A percentile compares a stretch with the other conserved stretches of the same genome.
Evolutionary conservation across 164 flowering plant species (phyloP).

Genomic region (Kingdonia uniflora): DNA sequence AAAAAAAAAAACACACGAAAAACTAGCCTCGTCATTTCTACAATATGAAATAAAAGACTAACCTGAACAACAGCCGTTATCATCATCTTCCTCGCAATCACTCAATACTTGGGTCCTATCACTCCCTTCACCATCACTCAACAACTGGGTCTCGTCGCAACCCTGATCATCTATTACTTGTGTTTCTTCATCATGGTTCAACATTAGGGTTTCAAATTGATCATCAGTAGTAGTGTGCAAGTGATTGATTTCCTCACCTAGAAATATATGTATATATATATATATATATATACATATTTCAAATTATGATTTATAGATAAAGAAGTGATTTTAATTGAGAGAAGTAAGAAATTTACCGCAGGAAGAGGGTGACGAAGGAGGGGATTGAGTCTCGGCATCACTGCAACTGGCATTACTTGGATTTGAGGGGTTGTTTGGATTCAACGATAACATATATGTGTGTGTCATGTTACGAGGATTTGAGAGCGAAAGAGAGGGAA

Average conservation of each 20-base stretch:
- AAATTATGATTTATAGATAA: background rate
- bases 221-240: too few species aligned
- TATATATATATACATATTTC: too few species aligned
- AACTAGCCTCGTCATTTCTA: too few species aligned
- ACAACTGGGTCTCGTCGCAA: constrained; percentile 19
- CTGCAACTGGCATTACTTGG: background rate
- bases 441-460: too few species aligned
- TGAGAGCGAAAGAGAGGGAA: too few species aligned
- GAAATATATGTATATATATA: too few species aligned
- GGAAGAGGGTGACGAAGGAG: constrained; percentile 3
- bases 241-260: too few species aligned
- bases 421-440: too few species aligned
- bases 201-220: constrained; percentile 24
- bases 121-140: constrained; percentile 22
- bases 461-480: too few species aligned
- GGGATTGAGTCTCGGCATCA: constrained; percentile 9
- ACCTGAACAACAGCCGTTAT: background rate
- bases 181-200: constrained; percentile 9
- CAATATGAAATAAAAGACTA: too few species aligned
- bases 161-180: too few species aligned
- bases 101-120: constrained; percentile 32
- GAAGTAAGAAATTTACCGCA: background rate
- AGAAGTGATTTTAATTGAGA: background rate
- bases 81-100: constrained; percentile 28
- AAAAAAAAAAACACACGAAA: too few species aligned